phyloP scores from a whole-genome alignment of 2,329 filamentous ascomycete genomes.

The Ophiostoma pallidulum region DNA sequence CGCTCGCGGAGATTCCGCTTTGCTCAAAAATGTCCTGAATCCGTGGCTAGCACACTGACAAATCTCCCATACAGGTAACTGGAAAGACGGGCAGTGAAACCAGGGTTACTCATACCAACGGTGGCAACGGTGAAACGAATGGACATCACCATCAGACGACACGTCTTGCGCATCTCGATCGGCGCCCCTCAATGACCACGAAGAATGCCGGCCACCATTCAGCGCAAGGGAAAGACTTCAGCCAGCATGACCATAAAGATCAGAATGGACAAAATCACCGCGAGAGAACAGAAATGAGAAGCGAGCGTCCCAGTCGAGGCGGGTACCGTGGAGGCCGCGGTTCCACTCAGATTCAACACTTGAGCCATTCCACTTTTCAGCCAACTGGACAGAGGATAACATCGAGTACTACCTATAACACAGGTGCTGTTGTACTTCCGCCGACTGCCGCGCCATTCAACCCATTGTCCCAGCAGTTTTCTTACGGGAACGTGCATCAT shows the following conservation, averaged over 20 bases:
- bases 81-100: slow-evolving; percentile 14
- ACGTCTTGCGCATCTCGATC: slow-evolving; percentile 4
- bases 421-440: slow-evolving; percentile 17
- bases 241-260: slow-evolving; percentile 18
- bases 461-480: slow-evolving; percentile 34
- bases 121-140: slow-evolving; percentile 5
- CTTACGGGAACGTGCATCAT: slow-evolving; percentile 23
- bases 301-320: slow-evolving; percentile 30
- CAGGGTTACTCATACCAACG: slow-evolving; percentile 2
- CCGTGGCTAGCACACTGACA: background rate
- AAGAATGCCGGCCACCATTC: slow-evolving; percentile 8
- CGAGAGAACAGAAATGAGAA: slow-evolving; percentile 31
- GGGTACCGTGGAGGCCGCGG: slow-evolving; percentile 37
- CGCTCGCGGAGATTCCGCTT: too few species aligned
- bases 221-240: slow-evolving; percentile 15
- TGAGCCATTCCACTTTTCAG: slow-evolving; percentile 26
- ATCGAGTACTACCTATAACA: slow-evolving; percentile 21
- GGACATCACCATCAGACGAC: slow-evolving; percentile 1
- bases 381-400: slow-evolving; percentile 26
- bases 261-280: slow-evolving; percentile 20
- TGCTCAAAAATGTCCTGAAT: too few species aligned
- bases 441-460: slow-evolving; percentile 29
- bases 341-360: slow-evolving; percentile 23
- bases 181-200: slow-evolving; percentile 3
- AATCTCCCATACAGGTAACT: background rate